A percentile compares a stretch with the other conserved stretches of the same genome.
These are phyloP conservation scores for Funneliformis caledonium DNA, from an alignment of 371 early-diverging fungal species.

Conservation along the genomic window DNA sequence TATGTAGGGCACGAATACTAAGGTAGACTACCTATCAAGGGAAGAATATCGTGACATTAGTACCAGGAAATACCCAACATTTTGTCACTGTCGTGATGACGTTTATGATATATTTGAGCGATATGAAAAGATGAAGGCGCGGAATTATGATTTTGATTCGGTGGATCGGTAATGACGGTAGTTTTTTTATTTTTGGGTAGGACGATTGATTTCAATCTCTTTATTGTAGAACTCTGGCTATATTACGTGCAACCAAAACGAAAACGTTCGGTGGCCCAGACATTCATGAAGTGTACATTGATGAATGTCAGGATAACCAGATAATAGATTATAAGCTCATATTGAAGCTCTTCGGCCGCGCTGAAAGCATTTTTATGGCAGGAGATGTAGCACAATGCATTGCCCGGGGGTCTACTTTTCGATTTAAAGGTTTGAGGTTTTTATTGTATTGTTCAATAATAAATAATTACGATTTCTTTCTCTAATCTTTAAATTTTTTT, in stretches of 20 bases:
- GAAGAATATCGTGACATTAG: constrained; percentile 15
- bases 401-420: constrained; percentile 27
- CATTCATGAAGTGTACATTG: constrained; percentile 39
- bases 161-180: constrained; percentile 18
- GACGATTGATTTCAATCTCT: not conserved
- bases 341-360: constrained; percentile 13
- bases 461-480: too few relatives aligned
- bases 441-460: not conserved
- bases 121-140: constrained; percentile 22
- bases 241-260: not conserved
- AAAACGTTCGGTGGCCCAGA: not conserved
- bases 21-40: constrained; percentile 7
- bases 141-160: constrained; percentile 18
- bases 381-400: constrained; percentile 37
- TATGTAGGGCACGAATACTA: constrained; percentile 15
- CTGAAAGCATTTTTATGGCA: constrained; percentile 12
- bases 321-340: constrained; percentile 24
- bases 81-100: constrained; percentile 1
- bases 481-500: not conserved
- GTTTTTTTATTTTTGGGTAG: not conserved
- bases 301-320: constrained; percentile 31
- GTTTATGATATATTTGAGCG: constrained; percentile 33
- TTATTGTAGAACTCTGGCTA: not conserved
- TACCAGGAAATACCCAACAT: constrained; percentile 27
- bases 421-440: constrained; percentile 26